Percentiles rank a stretch among this genome's conserved stretches.
These are phyloP conservation scores for Yamadazyma aaseri DNA, from an alignment of 1,139 yeast species.

Conservation along the genomic window DNA sequence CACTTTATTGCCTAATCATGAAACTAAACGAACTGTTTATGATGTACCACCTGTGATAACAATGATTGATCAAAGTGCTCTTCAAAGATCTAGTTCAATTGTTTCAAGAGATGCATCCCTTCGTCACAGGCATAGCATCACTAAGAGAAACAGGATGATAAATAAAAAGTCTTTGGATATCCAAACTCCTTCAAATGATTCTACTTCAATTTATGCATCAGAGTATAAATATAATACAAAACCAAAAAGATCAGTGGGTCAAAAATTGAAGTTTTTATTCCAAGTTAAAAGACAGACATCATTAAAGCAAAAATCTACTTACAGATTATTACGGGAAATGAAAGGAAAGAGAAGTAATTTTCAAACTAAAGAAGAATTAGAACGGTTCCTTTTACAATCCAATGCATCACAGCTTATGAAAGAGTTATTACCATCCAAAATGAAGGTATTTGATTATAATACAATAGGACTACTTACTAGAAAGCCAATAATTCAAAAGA, in stretches of 20 bases:
- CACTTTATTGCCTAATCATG: conserved; percentile 3
- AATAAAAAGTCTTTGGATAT: conserved; percentile 20
- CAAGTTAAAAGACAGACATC: conserved; percentile 39
- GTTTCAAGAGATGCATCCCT: conserved; percentile 33
- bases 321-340: conserved; percentile 15
- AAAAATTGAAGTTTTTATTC: conserved; percentile 23
- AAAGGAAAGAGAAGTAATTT: conserved; percentile 24
- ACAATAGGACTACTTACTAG: conserved; percentile 15
- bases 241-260: not conserved
- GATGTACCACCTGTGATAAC: conserved; percentile 27
- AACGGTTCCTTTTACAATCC: conserved; percentile 21
- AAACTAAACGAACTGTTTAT: conserved; percentile 6
- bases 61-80: conserved; percentile 22
- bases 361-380: conserved; percentile 24
- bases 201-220: conserved; percentile 10
- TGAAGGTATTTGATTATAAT: conserved; percentile 26
- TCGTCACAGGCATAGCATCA: conserved; percentile 30
- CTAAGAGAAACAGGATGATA: conserved; percentile 30
- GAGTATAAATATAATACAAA: conserved; percentile 3
- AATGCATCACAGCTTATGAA: conserved; percentile 26
- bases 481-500: conserved; percentile 21
- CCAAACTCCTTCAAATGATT: conserved; percentile 7
- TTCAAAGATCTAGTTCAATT: conserved; percentile 28
- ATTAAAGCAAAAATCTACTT: conserved; percentile 24
- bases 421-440: conserved; percentile 29